Evolutionary conservation across 2,329 filamentous ascomycete genomes (phyloP).

Genomic region (Ilyonectria destructans): DNA sequence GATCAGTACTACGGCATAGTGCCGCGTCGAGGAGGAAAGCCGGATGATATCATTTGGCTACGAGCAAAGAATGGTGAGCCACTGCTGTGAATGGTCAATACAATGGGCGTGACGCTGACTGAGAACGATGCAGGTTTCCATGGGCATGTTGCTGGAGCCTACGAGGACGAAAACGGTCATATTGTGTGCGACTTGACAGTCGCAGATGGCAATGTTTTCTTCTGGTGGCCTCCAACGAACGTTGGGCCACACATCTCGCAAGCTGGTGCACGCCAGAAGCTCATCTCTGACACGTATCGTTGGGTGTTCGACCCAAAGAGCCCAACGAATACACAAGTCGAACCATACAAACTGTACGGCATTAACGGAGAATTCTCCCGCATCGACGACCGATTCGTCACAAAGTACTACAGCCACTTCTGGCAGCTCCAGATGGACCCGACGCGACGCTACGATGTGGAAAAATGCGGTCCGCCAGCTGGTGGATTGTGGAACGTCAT

Average conservation of each 20-base stretch:
- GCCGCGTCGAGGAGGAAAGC: constrained; percentile 5
- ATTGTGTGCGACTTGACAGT: constrained; percentile 33
- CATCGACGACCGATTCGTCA: constrained; percentile 27
- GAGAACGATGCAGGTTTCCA: constrained; percentile 23
- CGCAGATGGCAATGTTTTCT: constrained; percentile 33
- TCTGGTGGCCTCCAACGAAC: constrained; percentile 25
- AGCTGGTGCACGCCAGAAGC: constrained; percentile 15
- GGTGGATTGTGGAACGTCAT: constrained; percentile 30
- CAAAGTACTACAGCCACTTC: constrained; percentile 29
- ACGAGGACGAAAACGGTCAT: constrained; percentile 31
- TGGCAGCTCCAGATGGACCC: constrained; percentile 30
- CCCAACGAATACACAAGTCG: constrained; percentile 10
- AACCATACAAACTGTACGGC: constrained; percentile 15
- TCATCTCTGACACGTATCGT: constrained; percentile 21
- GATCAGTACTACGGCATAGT: constrained; percentile 12
- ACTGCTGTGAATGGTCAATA: accelerated
- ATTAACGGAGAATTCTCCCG: constrained; percentile 29
- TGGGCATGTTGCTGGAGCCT: constrained; percentile 32
- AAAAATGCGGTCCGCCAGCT: constrained; percentile 22
- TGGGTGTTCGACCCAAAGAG: constrained; percentile 26
- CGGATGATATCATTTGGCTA: constrained; percentile 18
- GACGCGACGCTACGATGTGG: constrained; percentile 5
- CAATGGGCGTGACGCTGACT: not conserved
- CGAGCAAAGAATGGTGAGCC: constrained; percentile 27
- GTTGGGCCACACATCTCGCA: constrained; percentile 14